phyloP scores from a whole-genome alignment of 2,329 filamentous ascomycete genomes.

The Septoria linicola region DNA sequence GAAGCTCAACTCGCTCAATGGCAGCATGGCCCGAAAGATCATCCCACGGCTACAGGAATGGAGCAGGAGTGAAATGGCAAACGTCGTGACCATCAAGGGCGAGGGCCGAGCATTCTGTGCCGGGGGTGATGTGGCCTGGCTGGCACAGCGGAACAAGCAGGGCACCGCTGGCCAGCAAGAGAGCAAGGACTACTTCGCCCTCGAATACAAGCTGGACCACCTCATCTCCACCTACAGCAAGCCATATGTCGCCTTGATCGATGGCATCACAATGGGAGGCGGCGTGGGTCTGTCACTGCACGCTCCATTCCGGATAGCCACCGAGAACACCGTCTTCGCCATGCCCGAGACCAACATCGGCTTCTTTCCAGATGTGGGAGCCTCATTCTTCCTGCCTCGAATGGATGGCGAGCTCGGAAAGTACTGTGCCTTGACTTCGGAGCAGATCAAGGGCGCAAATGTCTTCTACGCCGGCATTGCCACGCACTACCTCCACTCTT shows the following conservation, averaged over 20 bases:
- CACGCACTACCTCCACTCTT: constrained; percentile 94
- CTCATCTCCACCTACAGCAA: constrained; percentile 90
- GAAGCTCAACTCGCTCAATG: constrained; percentile 90
- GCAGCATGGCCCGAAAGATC: constrained; percentile 94
- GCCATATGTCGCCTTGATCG: constrained; percentile 93
- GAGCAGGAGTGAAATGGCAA: constrained; percentile 91
- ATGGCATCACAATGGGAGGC: constrained; percentile 97
- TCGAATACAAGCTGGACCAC: constrained; percentile 96
- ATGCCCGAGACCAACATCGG: constrained; percentile 99
- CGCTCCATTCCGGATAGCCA: constrained; percentile 93
- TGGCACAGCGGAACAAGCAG: constrained; percentile 71
- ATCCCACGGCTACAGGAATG: constrained; percentile 85
- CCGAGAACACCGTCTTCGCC: constrained; percentile 90
- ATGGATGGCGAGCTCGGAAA: constrained; percentile 85
- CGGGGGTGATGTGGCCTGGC: constrained; percentile 81
- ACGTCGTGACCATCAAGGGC: constrained; percentile 89
- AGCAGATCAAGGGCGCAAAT: constrained; percentile 76
- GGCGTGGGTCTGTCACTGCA: constrained; percentile 93
- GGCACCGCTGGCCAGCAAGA: constrained; percentile 68
- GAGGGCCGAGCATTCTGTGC: constrained; percentile 86
- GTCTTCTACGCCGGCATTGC: constrained; percentile 88
- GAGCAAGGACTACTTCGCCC: constrained; percentile 82
- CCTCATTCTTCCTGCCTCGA: constrained; percentile 89
- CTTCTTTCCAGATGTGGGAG: constrained; percentile 97
- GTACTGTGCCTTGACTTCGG: constrained; percentile 89